Evolutionary conservation across 495 filamentous ascomycete species (phyloP), one percentile per base, ranked within the genome.

Genomic region (Aspergillus steynii): DNA sequence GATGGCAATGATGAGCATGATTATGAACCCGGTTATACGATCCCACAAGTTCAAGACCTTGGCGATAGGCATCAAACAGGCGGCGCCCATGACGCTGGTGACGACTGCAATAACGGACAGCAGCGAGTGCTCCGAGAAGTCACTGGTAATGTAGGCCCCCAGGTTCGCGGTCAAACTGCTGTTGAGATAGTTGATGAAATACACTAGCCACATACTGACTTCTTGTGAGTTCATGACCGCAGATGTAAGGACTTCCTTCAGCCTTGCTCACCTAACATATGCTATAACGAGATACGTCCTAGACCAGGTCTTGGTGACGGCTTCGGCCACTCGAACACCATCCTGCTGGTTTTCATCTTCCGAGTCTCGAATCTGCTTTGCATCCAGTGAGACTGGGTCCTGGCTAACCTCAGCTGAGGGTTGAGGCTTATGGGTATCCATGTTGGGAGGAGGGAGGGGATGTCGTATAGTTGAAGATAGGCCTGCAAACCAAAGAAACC

Each of bases 41-140:
- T 86, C 88, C 79, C 83, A 90, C 28, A 87, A 72, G 65, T 91
- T 85, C 62, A 89, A 71, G 52, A 90, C 73, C 69, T 90, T 89
- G 50, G 86, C 87, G 15, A 88, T 70, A 0, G 87, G 80, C 31
- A 90, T 74, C 58, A 84, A 86, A 48, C 78, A 71, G 25, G 88
- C 75, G 58, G 87, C 88, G 54, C 80, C 82, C 56, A 88, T 83
- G 55, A 87, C 61, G 62, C 64, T 64, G 20, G 65, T 64, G 32
- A 78, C 62, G 53, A 76, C 63, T 5, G 63, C 62, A 15, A 74
- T 71, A 4, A 70, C 64, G 29, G 62, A 71, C 5, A 71, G 64
- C 2, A 78, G 71, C 2, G 74, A 75, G 29, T 78, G 76, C 7
- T 65, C 45, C 20, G 63, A 56, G 45, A 68, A 78, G 1, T 61